Percentiles rank a stretch among this genome's conserved stretches.
These are phyloP conservation scores for Calonectria multiphialidica DNA, from an alignment of 2,329 filamentous ascomycete species.

Conservation along the genomic window DNA sequence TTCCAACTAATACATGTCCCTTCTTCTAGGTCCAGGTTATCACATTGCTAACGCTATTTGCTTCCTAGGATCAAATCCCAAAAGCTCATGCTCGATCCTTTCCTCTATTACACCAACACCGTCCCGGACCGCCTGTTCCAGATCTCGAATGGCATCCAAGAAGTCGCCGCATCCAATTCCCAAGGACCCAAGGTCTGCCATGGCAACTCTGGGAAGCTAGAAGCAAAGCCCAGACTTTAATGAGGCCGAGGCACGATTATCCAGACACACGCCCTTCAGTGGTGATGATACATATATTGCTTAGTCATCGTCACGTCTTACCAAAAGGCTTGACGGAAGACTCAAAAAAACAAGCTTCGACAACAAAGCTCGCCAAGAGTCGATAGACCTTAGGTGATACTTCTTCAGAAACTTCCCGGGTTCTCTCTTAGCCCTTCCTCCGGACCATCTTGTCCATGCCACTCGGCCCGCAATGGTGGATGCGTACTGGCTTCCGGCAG, in stretches of 20 bases:
- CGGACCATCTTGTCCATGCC: background rate
- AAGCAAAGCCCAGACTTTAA: background rate
- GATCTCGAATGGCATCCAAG: background rate
- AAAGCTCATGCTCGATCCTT: constrained; percentile 2
- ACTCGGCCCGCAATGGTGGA: background rate
- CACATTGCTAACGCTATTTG: background rate
- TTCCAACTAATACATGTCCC: background rate
- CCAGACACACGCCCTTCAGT: background rate
- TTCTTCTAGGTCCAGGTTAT: background rate
- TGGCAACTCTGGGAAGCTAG: background rate
- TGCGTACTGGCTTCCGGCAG: background rate
- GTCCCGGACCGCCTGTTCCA: constrained; percentile 18
- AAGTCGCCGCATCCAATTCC: too few species aligned
- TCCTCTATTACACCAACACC: constrained; percentile 24
- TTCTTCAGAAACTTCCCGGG: background rate
- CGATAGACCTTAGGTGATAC: background rate
- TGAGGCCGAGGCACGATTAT: background rate
- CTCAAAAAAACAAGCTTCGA: background rate
- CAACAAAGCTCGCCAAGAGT: background rate
- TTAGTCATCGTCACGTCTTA: background rate
- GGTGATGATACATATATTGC: background rate
- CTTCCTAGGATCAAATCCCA: background rate
- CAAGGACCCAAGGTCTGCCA: too few species aligned
- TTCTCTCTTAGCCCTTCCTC: background rate
- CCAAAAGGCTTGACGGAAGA: background rate